Base-by-base conservation (phyloP, 2,329 filamentous ascomycete species). In the Aspergillus terreus region DNA sequence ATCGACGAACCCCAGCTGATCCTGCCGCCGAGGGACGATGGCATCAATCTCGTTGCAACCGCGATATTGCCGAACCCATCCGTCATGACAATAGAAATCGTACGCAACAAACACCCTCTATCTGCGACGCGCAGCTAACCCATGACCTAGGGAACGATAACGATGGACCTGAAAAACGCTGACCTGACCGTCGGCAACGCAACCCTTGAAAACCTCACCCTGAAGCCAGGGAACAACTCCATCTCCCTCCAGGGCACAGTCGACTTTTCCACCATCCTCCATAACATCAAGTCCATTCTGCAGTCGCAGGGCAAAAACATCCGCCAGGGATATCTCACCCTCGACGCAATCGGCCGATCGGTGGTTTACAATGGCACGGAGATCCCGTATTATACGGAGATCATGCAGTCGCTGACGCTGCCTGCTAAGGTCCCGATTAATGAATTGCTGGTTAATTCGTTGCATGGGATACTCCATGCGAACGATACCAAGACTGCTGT, bases 11-110 rank as follows among this genome's bases (percentile, higher is more conserved):
- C 55, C 7, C 59, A 58, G 11, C 47, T 63, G 21, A n/a, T 62
- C 10, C 38, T 63, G 10, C 58, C 57, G 2, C 46, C 55, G 15
- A 42, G 54, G 46, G 49, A 50, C 3, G 58, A 63, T 17, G 61
- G 61, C 12, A 54, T 54, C 15, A 63, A 63, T 44, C 50, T 63
- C 9, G 49, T 60, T 19, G 61, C 56, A 33, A 61, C 59, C 27
- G 41, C 57, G 3, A 57, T 53, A 4, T 54, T 63, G 2, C 61
- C 61, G 12, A 63, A 63, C 27, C 58, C 53, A 6, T 58, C 54
- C 3, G 49, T 54, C n/a, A 43, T 62, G 12, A 54, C 44, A 10
- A 52, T 63, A n/a, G 50, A 63, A 40, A 56, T 62, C 4, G 61
- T 46, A 35, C 35, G 30, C 21, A 7, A 4, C 15, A 5, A 12